Evolutionary conservation across 2,329 filamentous ascomycete species (phyloP).

Genomic region (Furcasterigmium sp.): DNA sequence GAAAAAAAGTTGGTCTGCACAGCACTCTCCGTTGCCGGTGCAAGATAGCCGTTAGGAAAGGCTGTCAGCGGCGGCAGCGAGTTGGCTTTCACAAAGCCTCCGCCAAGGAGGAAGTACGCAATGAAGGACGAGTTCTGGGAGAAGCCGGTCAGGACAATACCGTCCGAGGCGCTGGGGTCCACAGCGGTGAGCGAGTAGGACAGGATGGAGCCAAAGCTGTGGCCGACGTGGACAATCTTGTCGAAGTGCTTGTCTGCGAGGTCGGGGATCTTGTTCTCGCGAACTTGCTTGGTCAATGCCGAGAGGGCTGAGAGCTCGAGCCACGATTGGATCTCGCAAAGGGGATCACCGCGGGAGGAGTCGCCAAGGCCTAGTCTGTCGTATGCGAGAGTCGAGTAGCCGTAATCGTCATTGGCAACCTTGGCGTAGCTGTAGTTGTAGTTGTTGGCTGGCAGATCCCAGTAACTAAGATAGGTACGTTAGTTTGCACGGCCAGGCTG

Average conservation of each 20-base stretch:
- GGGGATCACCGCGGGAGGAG: constrained; percentile 52
- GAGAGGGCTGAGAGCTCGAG: constrained; percentile 55
- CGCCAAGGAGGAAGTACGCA: constrained; percentile 34
- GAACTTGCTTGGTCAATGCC: constrained; percentile 44
- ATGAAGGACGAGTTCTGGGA: constrained; percentile 41
- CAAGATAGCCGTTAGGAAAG: constrained; percentile 48
- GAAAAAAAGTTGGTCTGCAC: constrained; percentile 49
- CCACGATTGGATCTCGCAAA: constrained; percentile 53
- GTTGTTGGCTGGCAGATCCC: constrained; percentile 52
- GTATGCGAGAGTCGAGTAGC: constrained; percentile 55
- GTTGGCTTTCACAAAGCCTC: constrained; percentile 40
- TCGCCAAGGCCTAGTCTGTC: constrained; percentile 58
- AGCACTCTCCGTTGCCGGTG: constrained; percentile 35
- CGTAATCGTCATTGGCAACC: constrained; percentile 44
- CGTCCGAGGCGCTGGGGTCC: constrained; percentile 40
- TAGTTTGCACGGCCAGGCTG: not conserved
- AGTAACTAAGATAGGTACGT: constrained; percentile 40
- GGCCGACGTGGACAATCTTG: constrained; percentile 55
- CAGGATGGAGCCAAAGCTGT: constrained; percentile 58
- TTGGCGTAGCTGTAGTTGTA: constrained; percentile 60
- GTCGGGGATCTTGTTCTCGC: constrained; percentile 35
- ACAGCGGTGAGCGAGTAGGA: constrained; percentile 52
- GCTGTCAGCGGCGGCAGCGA: constrained; percentile 18
- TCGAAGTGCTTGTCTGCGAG: constrained; percentile 25
- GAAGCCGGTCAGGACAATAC: constrained; percentile 57